Conservation (phyloP, 148 eudicot species). For the Nyssa sinensis region DNA sequence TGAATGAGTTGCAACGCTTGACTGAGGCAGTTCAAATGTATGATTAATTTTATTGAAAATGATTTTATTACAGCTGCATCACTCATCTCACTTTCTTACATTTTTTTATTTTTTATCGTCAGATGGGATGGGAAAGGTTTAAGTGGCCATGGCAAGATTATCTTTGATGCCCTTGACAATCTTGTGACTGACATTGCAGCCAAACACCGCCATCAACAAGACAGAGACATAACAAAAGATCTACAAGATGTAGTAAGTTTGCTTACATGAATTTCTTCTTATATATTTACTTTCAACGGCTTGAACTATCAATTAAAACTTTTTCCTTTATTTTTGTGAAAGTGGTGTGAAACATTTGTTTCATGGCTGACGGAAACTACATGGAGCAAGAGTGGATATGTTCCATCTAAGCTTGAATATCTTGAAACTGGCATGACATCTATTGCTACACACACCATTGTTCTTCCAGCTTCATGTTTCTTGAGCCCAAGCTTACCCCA, state of each 20-base stretch:
- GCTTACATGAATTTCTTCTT: background rate
- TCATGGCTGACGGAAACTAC: slow-evolving; percentile 44
- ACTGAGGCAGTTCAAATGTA: slow-evolving; percentile 41
- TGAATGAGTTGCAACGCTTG: slow-evolving; percentile 29
- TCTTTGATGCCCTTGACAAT: slow-evolving; percentile 42
- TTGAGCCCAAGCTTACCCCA: slow-evolving; percentile 5
- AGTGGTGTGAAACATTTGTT: slow-evolving; percentile 43
- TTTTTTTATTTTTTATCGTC: background rate
- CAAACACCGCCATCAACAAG: slow-evolving; percentile 21
- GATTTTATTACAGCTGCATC: too few relatives aligned
- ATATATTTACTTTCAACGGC: background rate
- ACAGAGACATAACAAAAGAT: slow-evolving; percentile 14
- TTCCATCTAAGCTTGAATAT: slow-evolving; percentile 39
- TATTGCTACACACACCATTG: slow-evolving; percentile 21
- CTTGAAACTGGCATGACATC: slow-evolving; percentile 39
- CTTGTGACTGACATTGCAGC: slow-evolving; percentile 24
- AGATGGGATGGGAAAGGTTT: slow-evolving; percentile 47
- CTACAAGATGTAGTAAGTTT: slow-evolving; percentile 33
- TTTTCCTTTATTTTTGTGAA: background rate
- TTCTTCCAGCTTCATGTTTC: slow-evolving; percentile 33
- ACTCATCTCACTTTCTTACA: background rate
- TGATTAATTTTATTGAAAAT: background rate
- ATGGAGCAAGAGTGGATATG: slow-evolving; percentile 37
- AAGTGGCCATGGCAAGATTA: slow-evolving; percentile 26
- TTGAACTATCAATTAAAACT: background rate